A percentile compares a stretch with the other conserved stretches of the same genome.
These are phyloP conservation scores for Entonaema liquescens DNA, from an alignment of 495 filamentous ascomycete genomes.

Conservation along the genomic window DNA sequence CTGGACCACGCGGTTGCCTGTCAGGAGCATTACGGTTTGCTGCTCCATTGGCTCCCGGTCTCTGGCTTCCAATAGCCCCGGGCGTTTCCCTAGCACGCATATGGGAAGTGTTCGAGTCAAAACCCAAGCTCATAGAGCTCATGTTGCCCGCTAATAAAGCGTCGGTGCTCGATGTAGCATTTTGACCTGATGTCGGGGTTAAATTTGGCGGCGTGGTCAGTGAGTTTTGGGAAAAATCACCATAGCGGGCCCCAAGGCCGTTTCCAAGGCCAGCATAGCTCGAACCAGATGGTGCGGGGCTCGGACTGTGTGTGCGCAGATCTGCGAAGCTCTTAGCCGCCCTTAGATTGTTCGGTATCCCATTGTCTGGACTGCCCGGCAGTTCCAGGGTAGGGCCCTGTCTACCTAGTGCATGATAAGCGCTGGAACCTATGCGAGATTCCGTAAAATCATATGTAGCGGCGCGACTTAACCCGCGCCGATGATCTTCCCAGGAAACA, in stretches of 20 bases:
- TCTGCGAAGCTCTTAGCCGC: conserved; percentile 97
- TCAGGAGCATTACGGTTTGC: conserved; percentile 75
- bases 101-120: conserved; percentile 59
- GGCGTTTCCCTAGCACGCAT: conserved; percentile 56
- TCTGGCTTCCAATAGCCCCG: conserved; percentile 88
- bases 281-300: conserved; percentile 86
- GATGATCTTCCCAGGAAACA: conserved; percentile 74
- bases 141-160: conserved; percentile 64
- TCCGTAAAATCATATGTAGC: conserved; percentile 99
- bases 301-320: conserved; percentile 92
- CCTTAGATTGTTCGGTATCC: conserved; percentile 75
- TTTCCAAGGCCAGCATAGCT: conserved; percentile 73
- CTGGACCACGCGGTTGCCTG: conserved; percentile 85
- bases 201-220: conserved; percentile 74
- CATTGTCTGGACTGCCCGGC: conserved; percentile 77
- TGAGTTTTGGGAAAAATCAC: conserved; percentile 63
- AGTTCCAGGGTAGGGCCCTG: conserved; percentile 84
- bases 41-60: conserved; percentile 71
- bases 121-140: conserved; percentile 69
- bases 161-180: conserved; percentile 60
- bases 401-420: conserved; percentile 75
- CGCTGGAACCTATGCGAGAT: conserved; percentile 73
- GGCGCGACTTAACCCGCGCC: conserved; percentile 86
- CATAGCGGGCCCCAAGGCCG: conserved; percentile 58
- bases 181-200: conserved; percentile 77